phyloP scores from a whole-genome alignment of 75 land plant genomes.

The Cupressus sempervirens region DNA sequence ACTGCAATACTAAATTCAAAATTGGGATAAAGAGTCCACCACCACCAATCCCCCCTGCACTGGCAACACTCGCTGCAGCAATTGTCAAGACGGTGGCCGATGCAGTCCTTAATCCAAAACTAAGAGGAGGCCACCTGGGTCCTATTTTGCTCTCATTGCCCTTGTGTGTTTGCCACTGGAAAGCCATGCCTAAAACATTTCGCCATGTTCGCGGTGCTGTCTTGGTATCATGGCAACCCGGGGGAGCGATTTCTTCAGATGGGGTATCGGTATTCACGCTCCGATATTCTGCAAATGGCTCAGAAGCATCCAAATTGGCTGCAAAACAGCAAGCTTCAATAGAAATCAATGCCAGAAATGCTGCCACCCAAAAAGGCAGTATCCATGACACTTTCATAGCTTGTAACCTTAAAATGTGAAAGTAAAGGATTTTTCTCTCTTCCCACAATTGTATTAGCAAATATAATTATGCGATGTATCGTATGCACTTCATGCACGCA shows the following conservation, averaged over 20 bases:
- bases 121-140: not conserved
- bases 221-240: not conserved
- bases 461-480: no score
- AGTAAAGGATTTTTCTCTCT: no score
- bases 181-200: not conserved
- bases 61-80: slow-evolving; percentile 39
- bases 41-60: slow-evolving; percentile 66
- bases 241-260: not conserved
- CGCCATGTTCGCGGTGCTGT: not conserved
- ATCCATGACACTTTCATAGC: not conserved
- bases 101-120: not conserved
- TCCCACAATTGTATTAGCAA: no score
- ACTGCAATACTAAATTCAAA: slow-evolving; percentile 36
- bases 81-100: slow-evolving; percentile 18
- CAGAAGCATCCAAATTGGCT: not conserved
- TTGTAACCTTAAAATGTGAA: not conserved
- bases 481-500: no score
- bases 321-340: not conserved
- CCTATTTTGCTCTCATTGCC: not conserved
- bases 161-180: not conserved
- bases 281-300: not conserved
- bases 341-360: not conserved
- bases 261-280: not conserved
- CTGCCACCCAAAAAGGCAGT: not conserved
- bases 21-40: slow-evolving; percentile 50